Conservation (phyloP, 352 stramenopile species). For the Detonula confervacea region DNA sequence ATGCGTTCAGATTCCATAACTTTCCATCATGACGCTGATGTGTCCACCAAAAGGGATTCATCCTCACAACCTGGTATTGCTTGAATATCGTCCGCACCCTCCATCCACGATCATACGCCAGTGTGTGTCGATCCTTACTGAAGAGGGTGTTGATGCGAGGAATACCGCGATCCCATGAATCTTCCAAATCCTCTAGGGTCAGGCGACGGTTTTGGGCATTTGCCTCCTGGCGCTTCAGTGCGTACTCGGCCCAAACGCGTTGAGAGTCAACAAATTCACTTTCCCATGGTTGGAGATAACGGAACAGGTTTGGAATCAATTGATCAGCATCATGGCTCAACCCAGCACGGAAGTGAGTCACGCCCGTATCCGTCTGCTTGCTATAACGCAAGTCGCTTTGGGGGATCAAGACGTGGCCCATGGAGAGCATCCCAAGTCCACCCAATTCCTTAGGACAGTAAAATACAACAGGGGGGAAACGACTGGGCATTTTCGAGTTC, state of each 20-base stretch:
- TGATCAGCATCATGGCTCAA: conserved; percentile 97
- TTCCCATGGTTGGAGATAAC: conserved; percentile 98
- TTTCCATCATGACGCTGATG: conserved; percentile 97
- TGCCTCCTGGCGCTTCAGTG: conserved; percentile 98
- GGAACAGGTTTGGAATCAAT: conserved; percentile 99
- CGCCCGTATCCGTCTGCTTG: conserved; percentile 98
- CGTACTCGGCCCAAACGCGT: conserved; percentile 99
- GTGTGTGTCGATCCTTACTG: conserved; percentile 96
- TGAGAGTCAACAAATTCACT: conserved; percentile 99
- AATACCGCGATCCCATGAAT: conserved; percentile 99
- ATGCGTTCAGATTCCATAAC: conserved; percentile 99
- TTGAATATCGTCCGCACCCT: conserved; percentile 98
- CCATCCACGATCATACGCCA: conserved; percentile 99
- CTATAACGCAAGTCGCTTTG: conserved; percentile 99
- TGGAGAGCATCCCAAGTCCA: conserved; percentile 99
- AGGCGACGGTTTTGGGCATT: conserved; percentile 98
- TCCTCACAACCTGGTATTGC: conserved; percentile 96
- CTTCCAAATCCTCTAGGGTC: conserved; percentile 99
- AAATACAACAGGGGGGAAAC: conserved; percentile 99
- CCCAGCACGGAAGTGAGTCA: conserved; percentile 99
- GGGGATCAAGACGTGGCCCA: conserved; percentile 99
- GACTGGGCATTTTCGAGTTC: conserved; percentile 99
- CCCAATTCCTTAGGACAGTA: conserved; percentile 99
- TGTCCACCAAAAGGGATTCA: conserved; percentile 99
- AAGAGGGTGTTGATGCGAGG: conserved; percentile 88